A percentile compares a stretch with the other conserved stretches of the same genome.
phyloP scores from a whole-genome alignment of 768 basidiomycete genomes.

The Mycena pura region DNA sequence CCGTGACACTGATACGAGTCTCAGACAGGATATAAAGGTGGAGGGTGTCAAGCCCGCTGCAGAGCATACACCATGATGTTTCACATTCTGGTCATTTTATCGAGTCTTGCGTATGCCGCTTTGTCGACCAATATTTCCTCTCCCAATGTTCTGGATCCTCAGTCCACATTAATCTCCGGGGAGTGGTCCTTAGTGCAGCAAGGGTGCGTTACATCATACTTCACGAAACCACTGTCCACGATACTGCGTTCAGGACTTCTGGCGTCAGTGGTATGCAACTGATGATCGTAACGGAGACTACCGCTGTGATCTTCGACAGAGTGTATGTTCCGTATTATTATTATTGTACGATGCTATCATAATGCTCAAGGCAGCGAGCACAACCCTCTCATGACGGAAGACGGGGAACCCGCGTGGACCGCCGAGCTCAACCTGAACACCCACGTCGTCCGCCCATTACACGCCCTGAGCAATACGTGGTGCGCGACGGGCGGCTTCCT shows the following conservation, averaged over 20 bases:
- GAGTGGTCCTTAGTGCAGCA: neutral
- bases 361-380: slow-evolving; percentile 32
- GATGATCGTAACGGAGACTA: slow-evolving; percentile 22
- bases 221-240: neutral
- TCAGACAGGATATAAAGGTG: too few species aligned
- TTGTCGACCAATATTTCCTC: neutral
- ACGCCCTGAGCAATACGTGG: too few species aligned
- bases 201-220: neutral
- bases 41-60: too few species aligned
- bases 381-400: slow-evolving; percentile 46
- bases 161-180: neutral
- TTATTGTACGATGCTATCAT: neutral
- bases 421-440: too few species aligned
- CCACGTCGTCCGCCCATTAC: too few species aligned
- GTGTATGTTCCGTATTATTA: slow-evolving; percentile 12
- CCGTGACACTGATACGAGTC: too few species aligned
- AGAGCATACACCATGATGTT: neutral
- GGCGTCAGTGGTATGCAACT: slow-evolving; percentile 20
- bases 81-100: neutral
- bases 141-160: neutral
- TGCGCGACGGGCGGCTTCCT: too few species aligned
- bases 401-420: slow-evolving; percentile 47
- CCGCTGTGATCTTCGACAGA: slow-evolving; percentile 25
- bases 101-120: neutral
- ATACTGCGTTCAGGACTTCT: slow-evolving; percentile 19